Conservation (phyloP, 148 eudicot genomes). For the Arbutus unedo region DNA sequence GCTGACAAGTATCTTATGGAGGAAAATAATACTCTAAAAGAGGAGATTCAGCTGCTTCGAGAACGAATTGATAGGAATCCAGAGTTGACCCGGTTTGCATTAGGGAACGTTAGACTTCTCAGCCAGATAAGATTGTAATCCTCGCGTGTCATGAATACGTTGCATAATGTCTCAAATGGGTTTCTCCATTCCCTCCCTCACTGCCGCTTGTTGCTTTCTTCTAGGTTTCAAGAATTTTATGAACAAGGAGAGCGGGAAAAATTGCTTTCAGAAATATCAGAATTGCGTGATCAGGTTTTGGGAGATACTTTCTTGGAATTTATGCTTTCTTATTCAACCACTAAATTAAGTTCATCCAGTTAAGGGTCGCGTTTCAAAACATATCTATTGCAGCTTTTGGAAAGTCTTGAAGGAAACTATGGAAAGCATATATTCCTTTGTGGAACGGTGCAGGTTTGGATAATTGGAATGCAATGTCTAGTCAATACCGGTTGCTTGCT, state of each 20-base stretch:
- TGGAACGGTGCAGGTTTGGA: slow-evolving; percentile 19
- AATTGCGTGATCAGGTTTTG: slow-evolving; percentile 39
- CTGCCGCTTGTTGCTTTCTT: background rate
- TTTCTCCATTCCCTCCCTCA: background rate
- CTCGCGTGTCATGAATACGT: background rate
- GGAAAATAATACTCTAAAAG: slow-evolving; percentile 35
- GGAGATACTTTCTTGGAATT: background rate
- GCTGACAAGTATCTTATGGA: slow-evolving; percentile 34
- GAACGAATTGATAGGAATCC: slow-evolving; percentile 32
- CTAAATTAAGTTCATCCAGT: background rate
- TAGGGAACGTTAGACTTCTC: slow-evolving; percentile 30
- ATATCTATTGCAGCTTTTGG: slow-evolving; percentile 22
- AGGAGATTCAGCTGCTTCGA: slow-evolving; percentile 40
- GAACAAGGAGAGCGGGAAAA: slow-evolving; percentile 41
- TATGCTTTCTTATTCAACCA: background rate
- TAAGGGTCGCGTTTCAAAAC: background rate
- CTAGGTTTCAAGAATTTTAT: slow-evolving; percentile 34
- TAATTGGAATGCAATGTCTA: background rate
- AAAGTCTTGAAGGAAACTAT: slow-evolving; percentile 25
- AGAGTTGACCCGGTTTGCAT: slow-evolving; percentile 29
- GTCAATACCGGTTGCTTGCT: background rate
- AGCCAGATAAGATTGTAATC: slow-evolving; percentile 33
- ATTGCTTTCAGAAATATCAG: slow-evolving; percentile 37
- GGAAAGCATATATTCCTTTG: slow-evolving; percentile 15
- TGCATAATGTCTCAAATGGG: background rate